Evolutionary conservation across 139 green algal species (phyloP).

Genomic region (Tetraselmis chui): DNA sequence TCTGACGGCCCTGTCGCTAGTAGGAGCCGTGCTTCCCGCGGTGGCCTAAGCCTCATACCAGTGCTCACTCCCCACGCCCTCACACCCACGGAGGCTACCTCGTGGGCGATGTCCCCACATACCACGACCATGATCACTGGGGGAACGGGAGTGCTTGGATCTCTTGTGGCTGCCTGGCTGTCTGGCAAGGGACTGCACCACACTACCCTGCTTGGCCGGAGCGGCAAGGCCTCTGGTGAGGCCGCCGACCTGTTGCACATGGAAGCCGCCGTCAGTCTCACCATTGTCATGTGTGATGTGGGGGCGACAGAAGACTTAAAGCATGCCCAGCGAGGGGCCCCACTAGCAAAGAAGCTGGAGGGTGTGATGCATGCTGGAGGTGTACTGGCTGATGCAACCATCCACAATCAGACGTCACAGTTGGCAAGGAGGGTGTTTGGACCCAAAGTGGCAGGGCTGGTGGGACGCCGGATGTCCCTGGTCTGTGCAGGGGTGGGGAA

Average conservation of each 20-base stretch:
- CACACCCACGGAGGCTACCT: not conserved
- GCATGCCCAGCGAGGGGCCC: not conserved
- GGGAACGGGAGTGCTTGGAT: conserved; percentile 65
- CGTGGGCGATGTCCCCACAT: not conserved
- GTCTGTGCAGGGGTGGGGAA: conserved; percentile 1
- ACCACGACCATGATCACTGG: conserved; percentile 41
- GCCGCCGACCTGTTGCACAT: not conserved
- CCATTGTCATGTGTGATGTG: not conserved
- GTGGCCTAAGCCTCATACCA: not conserved
- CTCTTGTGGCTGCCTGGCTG: conserved; percentile 53
- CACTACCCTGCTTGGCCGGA: conserved; percentile 44
- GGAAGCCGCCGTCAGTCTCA: not conserved
- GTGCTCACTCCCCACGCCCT: not conserved
- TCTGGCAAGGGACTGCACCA: conserved; percentile 20
- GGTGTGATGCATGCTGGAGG: conserved; percentile 56
- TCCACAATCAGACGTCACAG: conserved; percentile 32
- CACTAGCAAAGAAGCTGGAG: not conserved
- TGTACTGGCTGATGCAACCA: conserved; percentile 46
- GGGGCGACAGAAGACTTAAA: not conserved
- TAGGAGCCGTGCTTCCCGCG: not conserved
- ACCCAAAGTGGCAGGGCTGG: conserved; percentile 19
- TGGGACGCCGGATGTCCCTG: not conserved
- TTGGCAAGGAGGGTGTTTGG: conserved; percentile 14
- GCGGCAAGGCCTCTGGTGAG: conserved; percentile 27
- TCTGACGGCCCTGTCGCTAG: too few species aligned